phyloP scores from a whole-genome alignment of 768 basidiomycete genomes.

The Fomitopsis pulvina region DNA sequence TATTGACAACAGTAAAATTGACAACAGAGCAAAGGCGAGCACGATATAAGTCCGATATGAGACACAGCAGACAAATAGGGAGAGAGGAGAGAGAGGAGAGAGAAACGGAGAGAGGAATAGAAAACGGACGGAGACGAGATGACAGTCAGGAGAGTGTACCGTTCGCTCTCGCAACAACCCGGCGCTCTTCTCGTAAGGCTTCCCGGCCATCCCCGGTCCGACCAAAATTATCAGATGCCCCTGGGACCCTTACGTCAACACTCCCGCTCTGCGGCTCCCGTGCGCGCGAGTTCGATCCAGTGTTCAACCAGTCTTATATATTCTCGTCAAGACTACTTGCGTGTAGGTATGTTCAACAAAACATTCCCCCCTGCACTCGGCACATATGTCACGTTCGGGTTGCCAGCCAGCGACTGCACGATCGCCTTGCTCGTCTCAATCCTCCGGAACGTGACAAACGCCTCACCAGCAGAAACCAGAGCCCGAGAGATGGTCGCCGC shows the following conservation, averaged over 20 bases:
- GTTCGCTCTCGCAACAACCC: slow-evolving; percentile 10
- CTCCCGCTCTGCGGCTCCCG: not conserved
- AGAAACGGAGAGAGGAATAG: slow-evolving; percentile 30
- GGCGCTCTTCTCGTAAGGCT: slow-evolving; percentile 6
- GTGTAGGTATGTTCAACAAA: slow-evolving; percentile 72
- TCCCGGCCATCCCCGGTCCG: slow-evolving; percentile 20
- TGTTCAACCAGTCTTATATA: not conserved
- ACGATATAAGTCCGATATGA: slow-evolving; percentile 34
- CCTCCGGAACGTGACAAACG: slow-evolving; percentile 89
- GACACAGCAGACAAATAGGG: slow-evolving; percentile 41
- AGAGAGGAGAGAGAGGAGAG: slow-evolving; percentile 38
- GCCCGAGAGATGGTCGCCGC: slow-evolving; percentile 89
- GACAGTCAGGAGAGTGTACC: slow-evolving; percentile 24
- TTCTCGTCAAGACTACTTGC: slow-evolving; percentile 3
- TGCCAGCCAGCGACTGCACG: slow-evolving; percentile 72
- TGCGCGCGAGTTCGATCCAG: not conserved
- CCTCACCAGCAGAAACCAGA: slow-evolving; percentile 91
- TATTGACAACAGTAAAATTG: slow-evolving; percentile 24
- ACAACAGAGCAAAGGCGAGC: slow-evolving; percentile 19
- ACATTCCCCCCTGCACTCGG: slow-evolving; percentile 78
- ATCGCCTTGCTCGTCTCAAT: slow-evolving; percentile 99
- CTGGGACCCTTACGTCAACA: not conserved
- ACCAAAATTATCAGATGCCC: slow-evolving; percentile 14
- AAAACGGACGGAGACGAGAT: slow-evolving; percentile 29
- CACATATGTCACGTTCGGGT: slow-evolving; percentile 85